Base-by-base conservation (phyloP, 768 basidiomycete species). In the Hortiboletus campestris region DNA sequence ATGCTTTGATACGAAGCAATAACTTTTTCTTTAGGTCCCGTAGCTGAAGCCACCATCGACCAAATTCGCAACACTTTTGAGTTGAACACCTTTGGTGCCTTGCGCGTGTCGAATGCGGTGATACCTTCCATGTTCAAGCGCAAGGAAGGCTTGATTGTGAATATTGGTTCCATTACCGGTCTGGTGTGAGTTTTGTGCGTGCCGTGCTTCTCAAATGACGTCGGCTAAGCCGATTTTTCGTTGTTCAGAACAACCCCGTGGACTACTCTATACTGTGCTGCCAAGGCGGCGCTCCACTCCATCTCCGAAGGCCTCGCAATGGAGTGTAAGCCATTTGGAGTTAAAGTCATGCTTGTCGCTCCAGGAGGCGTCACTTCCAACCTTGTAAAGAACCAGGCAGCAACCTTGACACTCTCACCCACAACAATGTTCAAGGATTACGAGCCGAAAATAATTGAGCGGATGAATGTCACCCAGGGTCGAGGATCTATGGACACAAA, bases 251-350 rank as follows among this genome's bases (percentile, higher is more conserved):
- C 86, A 0, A 82, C 83, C 0, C 88, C 90, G 0, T 92, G 88
- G 88, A 81, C 80, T 51, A 78, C 80, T 0, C 63, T 84, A 9
- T 87, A 88, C 60, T 74, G 74, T 29, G 80, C 84, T 0, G 67
- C 78, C 45, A 88, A 86, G 64, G 80, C 85, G 0, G 84, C 84
- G 0, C 65, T 85, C 4, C 82, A 82, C 42, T 72, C 78, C 25
- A 72, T 91, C 31, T 83, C 82, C 46, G 82, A 91, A 40, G 78
- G 81, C 0, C 78, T 91, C 6, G 78, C 77, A 4, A 86, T 89
- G 87, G 90, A 94, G 64, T 84, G 84, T 69, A 79, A 76, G 41
- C 87, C 89, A 0, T 81, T 91, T 66, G 82, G 83, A 29, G 79
- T 94, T 54, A 73, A 80, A 22, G 88, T 91, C 41, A 74, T 91